A percentile compares a stretch with the other conserved stretches of the same genome.
Conservation (phyloP, 371 early-diverging fungal species). For the Cladochytrium tenue region DNA sequence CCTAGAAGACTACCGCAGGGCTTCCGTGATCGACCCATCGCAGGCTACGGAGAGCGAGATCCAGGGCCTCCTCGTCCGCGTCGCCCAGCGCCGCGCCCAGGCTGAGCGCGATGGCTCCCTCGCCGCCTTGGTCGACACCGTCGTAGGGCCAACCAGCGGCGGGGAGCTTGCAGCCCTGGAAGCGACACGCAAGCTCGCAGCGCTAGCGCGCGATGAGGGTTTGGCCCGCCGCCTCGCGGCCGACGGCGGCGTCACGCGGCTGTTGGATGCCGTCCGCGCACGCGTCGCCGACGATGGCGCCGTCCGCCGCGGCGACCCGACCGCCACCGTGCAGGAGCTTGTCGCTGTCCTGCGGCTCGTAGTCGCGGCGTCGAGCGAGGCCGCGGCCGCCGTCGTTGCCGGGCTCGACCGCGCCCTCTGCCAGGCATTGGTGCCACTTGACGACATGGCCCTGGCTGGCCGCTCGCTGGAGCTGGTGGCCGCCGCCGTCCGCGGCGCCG, state of each 20-base stretch:
- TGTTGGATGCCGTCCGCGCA: not conserved
- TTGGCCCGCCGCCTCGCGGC: not conserved
- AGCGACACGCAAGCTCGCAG: not conserved
- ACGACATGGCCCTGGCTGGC: slow-evolving; percentile 2
- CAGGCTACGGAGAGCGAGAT: not conserved
- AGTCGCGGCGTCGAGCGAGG: not conserved
- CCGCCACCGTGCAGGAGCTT: not conserved
- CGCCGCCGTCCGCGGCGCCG: slow-evolving; percentile 4
- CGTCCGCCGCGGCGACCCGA: not conserved
- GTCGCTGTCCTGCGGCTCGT: slow-evolving; percentile 1
- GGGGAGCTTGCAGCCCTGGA: not conserved
- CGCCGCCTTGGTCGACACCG: not conserved
- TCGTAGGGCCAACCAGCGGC: not conserved
- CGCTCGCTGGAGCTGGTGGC: not conserved
- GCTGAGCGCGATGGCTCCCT: not conserved
- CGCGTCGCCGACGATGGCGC: too few species aligned
- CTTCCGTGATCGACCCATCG: not conserved
- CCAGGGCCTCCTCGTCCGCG: not conserved
- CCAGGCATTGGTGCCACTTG: slow-evolving; percentile 3
- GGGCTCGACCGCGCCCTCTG: not conserved
- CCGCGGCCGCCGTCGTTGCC: not conserved
- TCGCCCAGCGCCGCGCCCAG: not conserved
- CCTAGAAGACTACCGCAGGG: not conserved
- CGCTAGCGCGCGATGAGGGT: not conserved
- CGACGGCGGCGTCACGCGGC: not conserved